Evolutionary conservation across 2,329 filamentous ascomycete species (phyloP).

Genomic region (Alternaria hordeiaustralica): DNA sequence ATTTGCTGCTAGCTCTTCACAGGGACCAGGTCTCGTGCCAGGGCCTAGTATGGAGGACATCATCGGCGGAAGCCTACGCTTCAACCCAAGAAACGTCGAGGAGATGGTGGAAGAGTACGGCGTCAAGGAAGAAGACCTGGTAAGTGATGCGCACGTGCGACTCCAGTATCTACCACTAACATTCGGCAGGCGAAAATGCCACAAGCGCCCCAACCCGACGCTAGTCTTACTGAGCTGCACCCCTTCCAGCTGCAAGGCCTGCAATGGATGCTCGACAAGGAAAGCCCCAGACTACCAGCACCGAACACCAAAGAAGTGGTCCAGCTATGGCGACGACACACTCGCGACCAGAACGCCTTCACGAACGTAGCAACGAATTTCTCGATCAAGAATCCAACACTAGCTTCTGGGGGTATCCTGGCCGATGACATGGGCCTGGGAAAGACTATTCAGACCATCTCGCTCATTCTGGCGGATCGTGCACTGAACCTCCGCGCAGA

Average conservation of each 20-base stretch:
- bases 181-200: slow-evolving; percentile 66
- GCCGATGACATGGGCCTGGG: slow-evolving; percentile 94
- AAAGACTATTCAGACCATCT: slow-evolving; percentile 87
- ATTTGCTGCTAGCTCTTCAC: slow-evolving; percentile 34
- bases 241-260: slow-evolving; percentile 81
- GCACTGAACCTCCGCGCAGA: slow-evolving; percentile 28
- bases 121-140: slow-evolving; percentile 71
- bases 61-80: slow-evolving; percentile 68
- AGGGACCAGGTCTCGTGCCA: slow-evolving; percentile 37
- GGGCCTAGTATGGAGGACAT: slow-evolving; percentile 67
- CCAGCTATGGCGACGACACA: slow-evolving; percentile 75
- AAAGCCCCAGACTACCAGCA: slow-evolving; percentile 70
- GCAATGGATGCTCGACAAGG: slow-evolving; percentile 80
- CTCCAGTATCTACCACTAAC: slow-evolving; percentile 11
- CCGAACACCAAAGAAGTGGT: slow-evolving; percentile 66
- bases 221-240: slow-evolving; percentile 71
- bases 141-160: slow-evolving; percentile 7
- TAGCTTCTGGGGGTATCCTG: slow-evolving; percentile 82
- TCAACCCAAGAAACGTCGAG: slow-evolving; percentile 70
- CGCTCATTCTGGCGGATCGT: slow-evolving; percentile 70
- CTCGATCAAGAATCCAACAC: slow-evolving; percentile 63
- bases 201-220: slow-evolving; percentile 70
- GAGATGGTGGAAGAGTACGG: slow-evolving; percentile 74
- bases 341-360: slow-evolving; percentile 54
- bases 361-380: slow-evolving; percentile 76